These are phyloP conservation scores for Sodiomyces alkalinus DNA, from an alignment of 2,329 filamentous ascomycete species.

Conservation along the genomic window DNA sequence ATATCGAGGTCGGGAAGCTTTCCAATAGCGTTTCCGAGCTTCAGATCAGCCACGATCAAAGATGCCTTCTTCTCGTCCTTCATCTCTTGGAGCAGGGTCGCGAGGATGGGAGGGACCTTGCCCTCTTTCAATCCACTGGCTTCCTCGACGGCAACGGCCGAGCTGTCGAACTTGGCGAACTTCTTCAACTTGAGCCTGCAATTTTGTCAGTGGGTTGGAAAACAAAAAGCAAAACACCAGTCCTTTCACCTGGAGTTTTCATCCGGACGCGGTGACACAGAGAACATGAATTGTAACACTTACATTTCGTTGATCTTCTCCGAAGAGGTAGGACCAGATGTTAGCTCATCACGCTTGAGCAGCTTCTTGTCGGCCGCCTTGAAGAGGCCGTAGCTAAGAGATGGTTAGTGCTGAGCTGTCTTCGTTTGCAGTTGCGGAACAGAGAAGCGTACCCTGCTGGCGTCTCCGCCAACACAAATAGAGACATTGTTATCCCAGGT, in stretches of 20 bases:
- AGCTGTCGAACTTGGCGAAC: conserved; percentile 95
- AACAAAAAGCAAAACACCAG: background rate
- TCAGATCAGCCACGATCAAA: conserved; percentile 83
- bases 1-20: conserved; percentile 81
- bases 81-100: conserved; percentile 69
- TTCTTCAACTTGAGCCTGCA: conserved; percentile 82
- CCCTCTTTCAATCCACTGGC: conserved; percentile 69
- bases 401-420: conserved; percentile 4
- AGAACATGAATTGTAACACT: no score
- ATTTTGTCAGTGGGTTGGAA: conserved; percentile 5
- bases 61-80: conserved; percentile 98
- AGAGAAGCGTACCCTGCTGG: conserved; percentile 56
- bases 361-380: conserved; percentile 99
- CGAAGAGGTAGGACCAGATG: conserved; percentile 58
- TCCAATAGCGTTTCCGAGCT: conserved; percentile 81
- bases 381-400: conserved; percentile 77
- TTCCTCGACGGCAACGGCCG: conserved; percentile 79
- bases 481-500: conserved; percentile 74
- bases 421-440: background rate
- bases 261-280: no score
- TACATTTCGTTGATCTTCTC: conserved; percentile 80
- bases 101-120: conserved; percentile 82
- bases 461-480: conserved; percentile 89
- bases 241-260: no score
- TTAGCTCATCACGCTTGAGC: conserved; percentile 71